phyloP scores from a whole-genome alignment of 164 flowering plant genomes.

The Stephania cephalantha region DNA sequence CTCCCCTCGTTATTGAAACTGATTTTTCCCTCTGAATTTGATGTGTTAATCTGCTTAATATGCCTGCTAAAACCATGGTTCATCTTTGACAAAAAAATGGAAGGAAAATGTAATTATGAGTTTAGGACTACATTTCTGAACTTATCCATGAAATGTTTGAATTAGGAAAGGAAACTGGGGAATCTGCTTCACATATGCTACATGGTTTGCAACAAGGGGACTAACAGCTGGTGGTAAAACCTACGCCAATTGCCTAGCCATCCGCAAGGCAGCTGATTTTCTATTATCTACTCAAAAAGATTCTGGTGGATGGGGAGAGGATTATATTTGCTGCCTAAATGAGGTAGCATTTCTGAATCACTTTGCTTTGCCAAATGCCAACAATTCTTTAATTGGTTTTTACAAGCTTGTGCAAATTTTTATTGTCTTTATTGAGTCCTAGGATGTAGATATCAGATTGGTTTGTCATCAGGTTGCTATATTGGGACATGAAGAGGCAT shows the following conservation, averaged over 20 bases:
- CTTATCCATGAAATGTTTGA: background rate
- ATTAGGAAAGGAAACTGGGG: constrained; percentile 59
- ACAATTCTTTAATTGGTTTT: background rate
- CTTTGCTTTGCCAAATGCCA: background rate
- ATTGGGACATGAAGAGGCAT: too few relatives aligned
- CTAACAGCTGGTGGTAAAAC: constrained; percentile 30
- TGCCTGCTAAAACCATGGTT: background rate
- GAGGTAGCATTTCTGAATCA: constrained; percentile 23
- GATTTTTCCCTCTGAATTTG: too few relatives aligned
- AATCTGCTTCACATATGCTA: constrained; percentile 46
- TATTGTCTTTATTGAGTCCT: too few relatives aligned
- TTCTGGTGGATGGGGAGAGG: constrained; percentile 63
- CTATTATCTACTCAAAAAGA: constrained; percentile 33
- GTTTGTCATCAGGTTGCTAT: too few relatives aligned
- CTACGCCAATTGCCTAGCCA: constrained; percentile 23
- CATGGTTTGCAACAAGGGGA: constrained; percentile 45
- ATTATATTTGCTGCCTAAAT: constrained; percentile 36
- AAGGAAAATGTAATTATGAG: background rate
- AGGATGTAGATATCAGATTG: too few relatives aligned
- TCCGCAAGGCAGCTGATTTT: constrained; percentile 37
- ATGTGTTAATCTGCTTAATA: too few relatives aligned
- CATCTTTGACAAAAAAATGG: background rate
- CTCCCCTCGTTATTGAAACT: too few relatives aligned
- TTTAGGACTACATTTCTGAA: background rate
- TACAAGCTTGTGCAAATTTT: too few relatives aligned